phyloP scores from a whole-genome alignment of 176 grass and related monocot genomes.

The Eleusine coracana region DNA sequence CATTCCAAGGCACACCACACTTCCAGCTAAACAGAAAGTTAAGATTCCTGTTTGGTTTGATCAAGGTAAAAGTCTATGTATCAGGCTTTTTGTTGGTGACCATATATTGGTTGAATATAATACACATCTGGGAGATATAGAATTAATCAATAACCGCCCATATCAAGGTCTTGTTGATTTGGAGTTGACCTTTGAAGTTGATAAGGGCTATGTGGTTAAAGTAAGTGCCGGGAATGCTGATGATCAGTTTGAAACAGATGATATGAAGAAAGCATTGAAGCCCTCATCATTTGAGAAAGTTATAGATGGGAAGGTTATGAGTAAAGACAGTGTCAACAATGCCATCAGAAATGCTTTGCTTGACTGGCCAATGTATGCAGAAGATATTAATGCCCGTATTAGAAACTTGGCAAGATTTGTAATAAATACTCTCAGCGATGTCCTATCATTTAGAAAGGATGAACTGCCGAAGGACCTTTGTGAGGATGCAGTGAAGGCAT shows the following conservation, averaged over 20 bases:
- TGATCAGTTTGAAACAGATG: not conserved
- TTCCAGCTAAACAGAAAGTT: not conserved
- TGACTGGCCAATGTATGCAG: not conserved
- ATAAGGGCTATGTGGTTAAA: not conserved
- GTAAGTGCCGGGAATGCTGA: not conserved
- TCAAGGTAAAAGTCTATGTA: not conserved
- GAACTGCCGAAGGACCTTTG: not conserved
- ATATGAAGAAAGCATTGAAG: not conserved
- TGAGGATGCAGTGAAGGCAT: not conserved
- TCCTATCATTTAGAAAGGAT: not conserved
- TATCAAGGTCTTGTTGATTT: not conserved
- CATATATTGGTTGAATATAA: not conserved
- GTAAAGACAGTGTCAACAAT: not conserved
- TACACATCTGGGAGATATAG: not conserved
- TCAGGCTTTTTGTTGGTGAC: not conserved
- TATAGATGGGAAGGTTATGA: no score
- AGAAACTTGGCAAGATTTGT: not conserved
- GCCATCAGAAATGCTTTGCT: not conserved
- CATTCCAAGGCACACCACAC: not conserved
- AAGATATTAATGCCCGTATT: not conserved
- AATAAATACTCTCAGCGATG: not conserved
- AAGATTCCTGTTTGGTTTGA: conserved; percentile 5
- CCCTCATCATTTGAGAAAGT: not conserved
- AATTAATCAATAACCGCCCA: not conserved
- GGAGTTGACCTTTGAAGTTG: conserved; percentile 30